These are phyloP conservation scores for Pleurotus eryngii DNA, from an alignment of 768 basidiomycete genomes.

Conservation along the genomic window DNA sequence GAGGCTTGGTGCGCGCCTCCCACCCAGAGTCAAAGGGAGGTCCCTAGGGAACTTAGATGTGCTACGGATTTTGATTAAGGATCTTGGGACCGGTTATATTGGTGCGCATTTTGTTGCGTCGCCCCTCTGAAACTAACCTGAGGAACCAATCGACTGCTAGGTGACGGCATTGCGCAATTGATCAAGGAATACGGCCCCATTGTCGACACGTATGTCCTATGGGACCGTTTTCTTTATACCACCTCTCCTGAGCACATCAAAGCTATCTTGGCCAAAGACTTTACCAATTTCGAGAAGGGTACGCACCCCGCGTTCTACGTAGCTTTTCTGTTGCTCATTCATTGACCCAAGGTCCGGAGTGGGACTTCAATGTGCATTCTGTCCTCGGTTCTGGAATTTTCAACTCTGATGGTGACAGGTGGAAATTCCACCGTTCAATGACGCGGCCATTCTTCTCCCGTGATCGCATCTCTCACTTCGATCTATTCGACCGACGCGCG, in stretches of 20 bases:
- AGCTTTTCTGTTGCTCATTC: neutral
- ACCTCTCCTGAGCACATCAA: slow-evolving; percentile 55
- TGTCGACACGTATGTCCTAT: slow-evolving; percentile 43
- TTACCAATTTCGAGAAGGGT: slow-evolving; percentile 61
- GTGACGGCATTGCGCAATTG: slow-evolving; percentile 36
- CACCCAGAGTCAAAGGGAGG: slow-evolving; percentile 35
- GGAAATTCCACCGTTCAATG: slow-evolving; percentile 62
- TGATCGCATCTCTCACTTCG: slow-evolving; percentile 57
- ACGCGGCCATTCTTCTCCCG: slow-evolving; percentile 61
- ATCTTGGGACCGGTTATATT: slow-evolving; percentile 44
- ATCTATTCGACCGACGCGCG: slow-evolving; percentile 56
- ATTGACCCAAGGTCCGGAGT: slow-evolving; percentile 18
- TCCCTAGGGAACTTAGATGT: slow-evolving; percentile 44
- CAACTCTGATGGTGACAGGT: slow-evolving; percentile 67
- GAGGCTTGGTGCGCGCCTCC: slow-evolving; percentile 42
- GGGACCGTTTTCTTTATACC: slow-evolving; percentile 44
- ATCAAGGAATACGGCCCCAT: slow-evolving; percentile 36
- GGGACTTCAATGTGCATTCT: slow-evolving; percentile 36
- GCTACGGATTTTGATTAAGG: slow-evolving; percentile 29
- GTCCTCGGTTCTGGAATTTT: slow-evolving; percentile 66
- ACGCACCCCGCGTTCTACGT: neutral
- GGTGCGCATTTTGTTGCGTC: slow-evolving; percentile 27
- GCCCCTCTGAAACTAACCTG: neutral
- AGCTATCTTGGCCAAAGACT: slow-evolving; percentile 53
- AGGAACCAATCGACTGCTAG: slow-evolving; percentile 19